phyloP scores from a whole-genome alignment of 768 basidiomycete genomes.

The Polyporus arcularius region DNA sequence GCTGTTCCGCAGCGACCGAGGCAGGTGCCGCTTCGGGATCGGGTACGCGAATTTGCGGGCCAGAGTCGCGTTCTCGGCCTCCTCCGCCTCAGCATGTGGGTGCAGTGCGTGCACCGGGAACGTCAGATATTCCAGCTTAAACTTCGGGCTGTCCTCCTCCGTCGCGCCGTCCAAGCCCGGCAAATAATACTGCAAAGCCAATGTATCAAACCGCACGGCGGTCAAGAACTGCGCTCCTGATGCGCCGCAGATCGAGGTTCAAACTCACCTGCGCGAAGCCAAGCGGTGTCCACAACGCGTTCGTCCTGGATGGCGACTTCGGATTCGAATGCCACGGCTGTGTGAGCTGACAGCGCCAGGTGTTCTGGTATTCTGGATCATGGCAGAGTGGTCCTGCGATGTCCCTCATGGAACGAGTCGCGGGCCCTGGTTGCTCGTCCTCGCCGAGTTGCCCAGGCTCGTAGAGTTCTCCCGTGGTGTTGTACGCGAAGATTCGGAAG shows the following conservation, averaged over 20 bases:
- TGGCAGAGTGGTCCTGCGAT: slow-evolving; percentile 42
- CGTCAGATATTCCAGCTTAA: slow-evolving; percentile 80
- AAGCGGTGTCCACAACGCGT: slow-evolving; percentile 69
- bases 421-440: slow-evolving; percentile 18
- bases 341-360: slow-evolving; percentile 65
- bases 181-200: slow-evolving; percentile 58
- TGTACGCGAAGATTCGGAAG: slow-evolving; percentile 82
- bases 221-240: neutral
- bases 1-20: slow-evolving; percentile 45
- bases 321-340: slow-evolving; percentile 63
- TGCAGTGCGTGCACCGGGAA: slow-evolving; percentile 48
- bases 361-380: slow-evolving; percentile 51
- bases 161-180: slow-evolving; percentile 48
- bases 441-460: slow-evolving; percentile 43
- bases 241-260: neutral
- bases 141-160: slow-evolving; percentile 54
- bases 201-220: slow-evolving; percentile 5
- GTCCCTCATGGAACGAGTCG: slow-evolving; percentile 10
- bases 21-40: slow-evolving; percentile 58
- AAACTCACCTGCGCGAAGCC: slow-evolving; percentile 83
- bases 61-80: slow-evolving; percentile 9
- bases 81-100: slow-evolving; percentile 28
- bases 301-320: slow-evolving; percentile 68
- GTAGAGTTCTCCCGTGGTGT: slow-evolving; percentile 49
- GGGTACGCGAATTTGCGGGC: slow-evolving; percentile 43